Percentiles rank a stretch among this genome's conserved stretches.
Conservation (phyloP, 1,284 basidiomycete species). For the Puccinia polysora region DNA sequence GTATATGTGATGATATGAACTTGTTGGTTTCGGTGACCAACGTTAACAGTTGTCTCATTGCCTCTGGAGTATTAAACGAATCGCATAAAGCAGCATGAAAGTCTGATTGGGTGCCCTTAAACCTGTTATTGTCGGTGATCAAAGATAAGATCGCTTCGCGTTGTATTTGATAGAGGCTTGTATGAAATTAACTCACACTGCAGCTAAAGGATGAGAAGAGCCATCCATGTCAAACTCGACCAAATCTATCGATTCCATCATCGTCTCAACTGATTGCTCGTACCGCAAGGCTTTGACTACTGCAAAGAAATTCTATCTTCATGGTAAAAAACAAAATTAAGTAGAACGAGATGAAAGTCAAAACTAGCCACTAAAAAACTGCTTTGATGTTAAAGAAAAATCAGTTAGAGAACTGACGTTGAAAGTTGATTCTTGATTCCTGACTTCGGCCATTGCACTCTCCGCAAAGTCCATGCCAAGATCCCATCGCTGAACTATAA, state of each 20-base stretch:
- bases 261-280: conserved; percentile 3
- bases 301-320: conserved; percentile 81
- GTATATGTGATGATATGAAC: conserved; percentile 62
- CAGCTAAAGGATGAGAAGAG: conserved; percentile 10
- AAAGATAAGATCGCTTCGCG: neutral
- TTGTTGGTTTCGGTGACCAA: conserved; percentile 83
- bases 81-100: conserved; percentile 92
- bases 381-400: neutral
- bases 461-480: conserved; percentile 91
- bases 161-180: neutral
- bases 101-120: conserved; percentile 68
- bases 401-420: conserved; percentile 62
- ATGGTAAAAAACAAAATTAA: neutral
- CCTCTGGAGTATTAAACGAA: conserved; percentile 91
- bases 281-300: conserved; percentile 69
- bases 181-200: neutral
- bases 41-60: conserved; percentile 71
- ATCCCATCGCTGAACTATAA: conserved; percentile 88
- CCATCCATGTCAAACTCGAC: neutral
- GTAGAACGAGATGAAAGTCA: neutral
- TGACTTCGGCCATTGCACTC: conserved; percentile 76
- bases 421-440: conserved; percentile 74
- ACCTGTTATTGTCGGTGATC: conserved; percentile 56
- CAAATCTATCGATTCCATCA: conserved; percentile 5
- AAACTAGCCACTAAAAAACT: neutral